Base-by-base conservation (phyloP, 805 yeast species). In the Candida oleophila region DNA sequence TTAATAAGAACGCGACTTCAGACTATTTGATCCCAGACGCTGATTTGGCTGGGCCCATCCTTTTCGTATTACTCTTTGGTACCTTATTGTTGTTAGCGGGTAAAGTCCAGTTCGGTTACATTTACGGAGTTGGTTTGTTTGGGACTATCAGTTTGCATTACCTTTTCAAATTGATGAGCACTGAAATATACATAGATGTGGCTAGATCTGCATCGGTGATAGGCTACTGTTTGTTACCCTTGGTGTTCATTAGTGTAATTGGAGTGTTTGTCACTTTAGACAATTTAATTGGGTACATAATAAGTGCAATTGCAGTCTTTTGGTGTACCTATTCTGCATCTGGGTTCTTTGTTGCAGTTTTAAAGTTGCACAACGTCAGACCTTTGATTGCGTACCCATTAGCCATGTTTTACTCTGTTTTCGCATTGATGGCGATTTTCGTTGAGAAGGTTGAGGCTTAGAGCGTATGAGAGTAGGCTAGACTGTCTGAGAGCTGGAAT, bases 311-410 rank as follows among this genome's bases (percentile, higher is more conserved):
- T 28, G 80, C 88, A 15, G 89, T 91, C 8, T 62, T 77, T 15
- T 94, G 98, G 98, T 87, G 97, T 64, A 89, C 98, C 0, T 85
- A 83, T 68, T 82, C 97, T 1, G 89, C 97, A 0, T 87, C 96
- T 11, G 97, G 96, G 1, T 87, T 94, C 61, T 89, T 94, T 54
- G 94, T 89, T 49, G 80, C 92, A 9, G 90, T 89, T 22, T 74
- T 94, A 59, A 88, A 83, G 59, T 74, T 94, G 49, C 82, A 84
- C 43, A 88, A 90, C 55, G 96, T 92, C 52, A 82, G 99, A 59
- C 84, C 87, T 3, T 78, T 94, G 51, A 86, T 94, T 49, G 99
- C 97, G 1, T 94, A 94, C 61, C 99, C 99, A 1, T 74, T 94
- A 58, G 83, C 87, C 12, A 70, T 94, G 70, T 92, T 92, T 63